A percentile compares a stretch with the other conserved stretches of the same genome.
Conservation (phyloP, 495 filamentous ascomycete genomes). For the Trichocladium uniseriatum region DNA sequence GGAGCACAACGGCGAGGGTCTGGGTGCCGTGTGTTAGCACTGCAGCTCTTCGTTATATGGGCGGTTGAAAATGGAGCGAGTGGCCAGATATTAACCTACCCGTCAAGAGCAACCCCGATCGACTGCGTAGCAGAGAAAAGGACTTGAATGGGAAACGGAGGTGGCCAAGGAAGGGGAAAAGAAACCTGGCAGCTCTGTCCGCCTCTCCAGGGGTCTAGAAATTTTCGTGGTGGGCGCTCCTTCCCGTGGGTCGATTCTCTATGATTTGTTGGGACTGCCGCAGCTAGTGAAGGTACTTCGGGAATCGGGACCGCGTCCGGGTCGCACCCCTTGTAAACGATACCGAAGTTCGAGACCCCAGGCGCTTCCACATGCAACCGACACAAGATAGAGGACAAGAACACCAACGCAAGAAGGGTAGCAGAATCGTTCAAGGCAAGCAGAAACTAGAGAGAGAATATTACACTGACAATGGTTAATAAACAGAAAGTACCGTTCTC, state of each 20-base stretch:
- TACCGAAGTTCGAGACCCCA: no score
- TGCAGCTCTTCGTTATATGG: background rate
- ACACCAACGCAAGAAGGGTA: no score
- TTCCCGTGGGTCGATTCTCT: constrained; percentile 20
- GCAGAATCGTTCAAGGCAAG: no score
- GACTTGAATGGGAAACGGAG: background rate
- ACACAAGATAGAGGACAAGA: no score
- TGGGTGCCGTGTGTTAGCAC: background rate
- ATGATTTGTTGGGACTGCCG: constrained; percentile 20
- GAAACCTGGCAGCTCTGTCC: constrained; percentile 1
- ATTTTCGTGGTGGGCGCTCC: constrained; percentile 11
- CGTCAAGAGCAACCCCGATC: constrained; percentile 7
- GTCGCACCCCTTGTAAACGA: no score
- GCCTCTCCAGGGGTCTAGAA: constrained; percentile 11
- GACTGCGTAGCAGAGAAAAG: constrained; percentile 2
- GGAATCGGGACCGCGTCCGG: no score
- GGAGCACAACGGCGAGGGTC: background rate
- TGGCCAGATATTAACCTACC: background rate
- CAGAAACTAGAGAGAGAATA: no score
- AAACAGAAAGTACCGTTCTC: no score
- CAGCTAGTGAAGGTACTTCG: background rate
- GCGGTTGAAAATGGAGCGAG: background rate
- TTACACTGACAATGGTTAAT: no score
- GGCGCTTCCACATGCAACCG: no score
- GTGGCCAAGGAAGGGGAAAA: background rate